These are phyloP conservation scores for Aureobasidium pullulans DNA, from an alignment of 2,329 filamentous ascomycete species.

Conservation along the genomic window DNA sequence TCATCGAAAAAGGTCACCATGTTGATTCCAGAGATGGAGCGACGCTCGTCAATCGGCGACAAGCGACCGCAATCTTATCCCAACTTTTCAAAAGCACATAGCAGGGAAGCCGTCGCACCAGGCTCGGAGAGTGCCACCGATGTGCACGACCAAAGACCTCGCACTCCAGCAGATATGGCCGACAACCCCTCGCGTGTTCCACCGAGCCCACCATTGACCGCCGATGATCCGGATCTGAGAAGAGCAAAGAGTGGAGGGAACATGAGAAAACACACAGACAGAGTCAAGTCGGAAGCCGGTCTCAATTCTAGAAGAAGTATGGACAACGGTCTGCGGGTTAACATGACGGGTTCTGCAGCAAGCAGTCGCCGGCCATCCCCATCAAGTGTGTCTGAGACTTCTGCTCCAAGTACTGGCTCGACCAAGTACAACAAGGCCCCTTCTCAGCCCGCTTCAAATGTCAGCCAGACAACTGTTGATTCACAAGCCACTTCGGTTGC, in stretches of 20 bases:
- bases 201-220: conserved; percentile 42
- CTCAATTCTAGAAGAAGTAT: conserved; percentile 32
- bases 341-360: conserved; percentile 33
- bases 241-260: conserved; percentile 39
- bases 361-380: conserved; percentile 35
- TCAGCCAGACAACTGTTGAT: conserved; percentile 36
- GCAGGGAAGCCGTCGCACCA: conserved; percentile 68
- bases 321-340: conserved; percentile 32
- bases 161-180: conserved; percentile 14
- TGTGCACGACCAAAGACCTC: not conserved
- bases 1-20: conserved; percentile 29
- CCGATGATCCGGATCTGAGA: conserved; percentile 36
- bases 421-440: conserved; percentile 15
- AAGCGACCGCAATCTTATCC: conserved; percentile 60
- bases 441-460: conserved; percentile 20
- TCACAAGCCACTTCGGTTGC: conserved; percentile 41
- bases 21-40: conserved; percentile 40
- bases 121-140: conserved; percentile 28
- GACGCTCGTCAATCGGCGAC: conserved; percentile 30
- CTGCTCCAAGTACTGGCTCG: conserved; percentile 18
- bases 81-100: conserved; percentile 80
- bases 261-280: conserved; percentile 33
- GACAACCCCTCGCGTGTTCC: conserved; percentile 28
- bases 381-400: conserved; percentile 35
- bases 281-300: conserved; percentile 30